These are phyloP conservation scores for Escovopsis sp. DNA, from an alignment of 2,329 filamentous ascomycete species.

Conservation along the genomic window DNA sequence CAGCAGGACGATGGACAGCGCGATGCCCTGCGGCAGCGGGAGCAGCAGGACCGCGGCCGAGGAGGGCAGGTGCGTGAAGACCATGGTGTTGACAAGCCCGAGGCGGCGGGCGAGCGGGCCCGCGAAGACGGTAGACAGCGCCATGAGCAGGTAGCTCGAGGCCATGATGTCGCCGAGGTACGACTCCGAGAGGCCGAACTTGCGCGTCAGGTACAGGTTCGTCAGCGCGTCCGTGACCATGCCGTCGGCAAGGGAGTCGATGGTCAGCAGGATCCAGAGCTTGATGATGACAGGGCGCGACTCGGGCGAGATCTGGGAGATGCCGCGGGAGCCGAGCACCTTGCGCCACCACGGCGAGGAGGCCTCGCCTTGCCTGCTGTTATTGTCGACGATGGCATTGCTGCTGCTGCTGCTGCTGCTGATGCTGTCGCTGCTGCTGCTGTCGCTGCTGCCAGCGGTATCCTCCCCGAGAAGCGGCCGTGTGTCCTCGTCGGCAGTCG, in stretches of 20 bases:
- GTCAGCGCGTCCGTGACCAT: slow-evolving; percentile 46
- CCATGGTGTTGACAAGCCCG: slow-evolving; percentile 51
- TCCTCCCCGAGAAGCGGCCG: slow-evolving; percentile 11
- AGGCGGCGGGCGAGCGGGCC: slow-evolving; percentile 42
- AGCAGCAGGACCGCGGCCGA: slow-evolving; percentile 47
- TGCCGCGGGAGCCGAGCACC: slow-evolving; percentile 7
- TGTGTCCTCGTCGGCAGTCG: too few relatives aligned
- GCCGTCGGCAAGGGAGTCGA: slow-evolving; percentile 51
- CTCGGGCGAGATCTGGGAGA: slow-evolving; percentile 40
- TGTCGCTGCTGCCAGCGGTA: slow-evolving; percentile 5
- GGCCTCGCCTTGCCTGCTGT: neutral
- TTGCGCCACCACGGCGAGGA: neutral
- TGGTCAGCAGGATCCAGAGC: slow-evolving; percentile 47
- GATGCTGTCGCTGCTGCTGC: neutral
- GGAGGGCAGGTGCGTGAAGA: slow-evolving; percentile 47
- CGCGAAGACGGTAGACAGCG: slow-evolving; percentile 39
- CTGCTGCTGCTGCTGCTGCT: neutral
- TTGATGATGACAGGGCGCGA: slow-evolving; percentile 47
- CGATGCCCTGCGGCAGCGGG: slow-evolving; percentile 35
- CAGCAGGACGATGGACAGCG: slow-evolving; percentile 38
- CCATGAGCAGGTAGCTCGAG: slow-evolving; percentile 36
- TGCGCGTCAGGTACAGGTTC: slow-evolving; percentile 42
- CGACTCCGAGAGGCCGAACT: slow-evolving; percentile 40
- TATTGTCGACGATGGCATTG: neutral
- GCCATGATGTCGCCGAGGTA: slow-evolving; percentile 45